phyloP scores from a whole-genome alignment of 2,329 filamentous ascomycete genomes.

The Pyricularia sp. region DNA sequence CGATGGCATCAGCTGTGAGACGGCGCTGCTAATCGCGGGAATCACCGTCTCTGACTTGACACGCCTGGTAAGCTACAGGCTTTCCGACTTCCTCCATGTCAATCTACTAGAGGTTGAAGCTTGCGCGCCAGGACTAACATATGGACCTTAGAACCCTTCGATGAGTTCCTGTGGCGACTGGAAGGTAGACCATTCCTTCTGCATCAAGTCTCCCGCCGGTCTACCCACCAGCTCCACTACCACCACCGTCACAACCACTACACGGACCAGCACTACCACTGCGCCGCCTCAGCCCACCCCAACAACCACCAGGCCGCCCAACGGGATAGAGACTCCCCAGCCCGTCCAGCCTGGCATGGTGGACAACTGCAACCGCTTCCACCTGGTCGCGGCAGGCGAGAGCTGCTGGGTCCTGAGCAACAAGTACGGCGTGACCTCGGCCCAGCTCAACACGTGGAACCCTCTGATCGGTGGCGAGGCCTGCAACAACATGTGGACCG shows the following conservation, averaged over 20 bases:
- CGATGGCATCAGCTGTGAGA: conserved; percentile 7
- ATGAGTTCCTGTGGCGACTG: conserved; percentile 5
- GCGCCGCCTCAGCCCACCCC: not conserved
- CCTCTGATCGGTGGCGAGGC: not conserved
- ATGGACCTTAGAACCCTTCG: not conserved
- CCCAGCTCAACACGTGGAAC: conserved; percentile 6
- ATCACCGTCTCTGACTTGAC: conserved; percentile 1
- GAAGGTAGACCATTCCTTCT: conserved; percentile 8
- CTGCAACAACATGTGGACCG: conserved; percentile 5
- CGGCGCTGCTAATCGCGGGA: conserved; percentile 4
- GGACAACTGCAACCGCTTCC: conserved; percentile 5
- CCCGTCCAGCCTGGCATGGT: conserved; percentile 6
- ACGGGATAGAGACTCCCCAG: not conserved
- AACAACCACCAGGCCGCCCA: not conserved
- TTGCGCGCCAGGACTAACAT: not conserved
- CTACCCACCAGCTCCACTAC: too few relatives aligned
- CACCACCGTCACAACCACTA: too few relatives aligned
- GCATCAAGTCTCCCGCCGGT: too few relatives aligned
- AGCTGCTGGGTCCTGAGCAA: conserved; percentile 2
- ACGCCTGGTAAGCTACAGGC: not conserved
- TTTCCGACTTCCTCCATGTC: too few relatives aligned
- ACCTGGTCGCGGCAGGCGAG: conserved; percentile 3
- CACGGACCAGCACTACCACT: too few relatives aligned
- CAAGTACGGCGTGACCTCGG: not conserved
- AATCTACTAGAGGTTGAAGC: too few relatives aligned